These are phyloP conservation scores for Lachnellula subtilissima DNA, from an alignment of 2,329 filamentous ascomycete species.

Conservation along the genomic window DNA sequence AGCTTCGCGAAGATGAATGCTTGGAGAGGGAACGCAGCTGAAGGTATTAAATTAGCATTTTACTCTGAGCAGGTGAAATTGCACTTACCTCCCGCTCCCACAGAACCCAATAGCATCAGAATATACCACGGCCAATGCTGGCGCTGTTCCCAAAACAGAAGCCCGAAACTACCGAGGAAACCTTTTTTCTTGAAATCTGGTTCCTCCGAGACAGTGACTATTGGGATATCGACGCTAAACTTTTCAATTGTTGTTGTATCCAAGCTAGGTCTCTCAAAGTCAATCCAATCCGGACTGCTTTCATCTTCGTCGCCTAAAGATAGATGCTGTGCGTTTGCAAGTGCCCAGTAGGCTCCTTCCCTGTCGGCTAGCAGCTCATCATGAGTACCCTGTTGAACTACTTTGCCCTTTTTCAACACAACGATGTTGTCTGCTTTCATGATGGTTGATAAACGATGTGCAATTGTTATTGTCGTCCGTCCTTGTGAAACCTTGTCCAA, in stretches of 20 bases:
- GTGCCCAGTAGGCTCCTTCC: constrained; percentile 58
- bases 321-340: constrained; percentile 59
- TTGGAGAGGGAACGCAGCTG: constrained; percentile 36
- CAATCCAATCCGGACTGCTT: not conserved
- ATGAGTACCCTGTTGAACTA: constrained; percentile 72
- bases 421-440: constrained; percentile 74
- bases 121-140: constrained; percentile 45
- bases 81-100: constrained; percentile 27
- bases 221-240: constrained; percentile 4
- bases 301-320: not conserved
- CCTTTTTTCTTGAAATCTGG: not conserved
- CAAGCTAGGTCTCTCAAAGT: constrained; percentile 2
- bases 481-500: constrained; percentile 48
- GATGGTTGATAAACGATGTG: constrained; percentile 66
- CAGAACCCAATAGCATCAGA: constrained; percentile 42
- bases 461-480: constrained; percentile 59
- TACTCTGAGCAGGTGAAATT: constrained; percentile 4
- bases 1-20: constrained; percentile 29
- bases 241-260: constrained; percentile 6
- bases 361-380: constrained; percentile 58
- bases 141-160: constrained; percentile 52
- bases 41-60: constrained; percentile 24
- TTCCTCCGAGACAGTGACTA: not conserved
- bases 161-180: constrained; percentile 31
- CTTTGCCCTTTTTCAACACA: constrained; percentile 66